Conservation (phyloP, 2,329 filamentous ascomycete genomes). For the Domatiomyces globalis region DNA sequence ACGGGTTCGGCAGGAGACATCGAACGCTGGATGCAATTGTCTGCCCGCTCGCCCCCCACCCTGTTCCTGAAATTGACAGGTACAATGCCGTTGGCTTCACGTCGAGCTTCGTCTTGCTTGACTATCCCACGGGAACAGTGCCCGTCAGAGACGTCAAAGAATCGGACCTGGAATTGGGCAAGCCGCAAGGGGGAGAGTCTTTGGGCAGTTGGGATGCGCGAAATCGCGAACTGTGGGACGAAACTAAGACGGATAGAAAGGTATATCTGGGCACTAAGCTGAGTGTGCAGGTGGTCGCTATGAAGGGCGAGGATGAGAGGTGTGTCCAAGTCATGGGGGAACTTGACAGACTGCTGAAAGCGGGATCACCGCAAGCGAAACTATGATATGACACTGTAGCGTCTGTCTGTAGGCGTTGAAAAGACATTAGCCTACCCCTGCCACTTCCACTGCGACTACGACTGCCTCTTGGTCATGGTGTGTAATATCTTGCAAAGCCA, state of each 20-base stretch:
- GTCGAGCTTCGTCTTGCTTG: conserved; percentile 45
- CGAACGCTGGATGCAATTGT: conserved; percentile 46
- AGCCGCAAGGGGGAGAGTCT: conserved; percentile 28
- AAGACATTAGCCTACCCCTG: too few relatives aligned
- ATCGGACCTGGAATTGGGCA: conserved; percentile 37
- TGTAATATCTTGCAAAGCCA: background rate
- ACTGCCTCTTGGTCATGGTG: too few relatives aligned
- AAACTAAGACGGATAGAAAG: conserved; percentile 37
- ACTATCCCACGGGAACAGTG: conserved; percentile 45
- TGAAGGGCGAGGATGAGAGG: conserved; percentile 40
- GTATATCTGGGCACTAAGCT: conserved; percentile 42
- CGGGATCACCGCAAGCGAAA: background rate
- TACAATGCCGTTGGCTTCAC: conserved; percentile 52
- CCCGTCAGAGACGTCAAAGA: conserved; percentile 39
- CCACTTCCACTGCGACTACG: too few relatives aligned
- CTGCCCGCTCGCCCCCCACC: conserved; percentile 50
- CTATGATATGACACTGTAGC: background rate
- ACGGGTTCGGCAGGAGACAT: conserved; percentile 23
- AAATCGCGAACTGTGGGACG: conserved; percentile 44
- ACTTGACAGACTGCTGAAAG: conserved; percentile 26
- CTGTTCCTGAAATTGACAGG: conserved; percentile 46
- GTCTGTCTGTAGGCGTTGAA: too few relatives aligned
- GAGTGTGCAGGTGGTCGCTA: conserved; percentile 44
- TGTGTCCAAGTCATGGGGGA: conserved; percentile 40
- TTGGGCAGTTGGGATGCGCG: conserved; percentile 46